Conservation (phyloP, 352 stramenopile genomes). For the Globisporangium yorkense region DNA sequence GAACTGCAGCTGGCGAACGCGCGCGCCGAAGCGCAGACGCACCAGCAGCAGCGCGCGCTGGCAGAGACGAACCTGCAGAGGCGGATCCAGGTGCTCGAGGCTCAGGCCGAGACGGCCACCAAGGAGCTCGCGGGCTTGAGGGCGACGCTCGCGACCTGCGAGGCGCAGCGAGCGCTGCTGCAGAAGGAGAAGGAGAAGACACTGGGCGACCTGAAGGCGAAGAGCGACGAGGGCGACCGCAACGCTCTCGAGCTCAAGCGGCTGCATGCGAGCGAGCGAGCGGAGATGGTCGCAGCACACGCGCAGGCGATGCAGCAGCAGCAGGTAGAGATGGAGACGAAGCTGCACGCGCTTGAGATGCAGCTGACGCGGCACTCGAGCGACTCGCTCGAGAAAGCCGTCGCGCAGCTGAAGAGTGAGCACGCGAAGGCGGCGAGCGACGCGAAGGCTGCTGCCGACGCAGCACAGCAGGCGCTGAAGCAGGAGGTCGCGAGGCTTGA, state of each 20-base stretch:
- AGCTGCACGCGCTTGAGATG: slow-evolving; percentile 19
- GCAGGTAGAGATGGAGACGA: slow-evolving; percentile 10
- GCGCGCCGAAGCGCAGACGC: slow-evolving; percentile 19
- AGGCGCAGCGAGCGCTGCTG: slow-evolving; percentile 11
- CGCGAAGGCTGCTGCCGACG: slow-evolving; percentile 1
- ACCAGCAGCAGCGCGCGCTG: slow-evolving; percentile 15
- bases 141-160: slow-evolving; percentile 10
- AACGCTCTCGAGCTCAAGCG: slow-evolving; percentile 11
- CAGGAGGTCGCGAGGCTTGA: slow-evolving; percentile 10
- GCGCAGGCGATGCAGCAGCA: slow-evolving; percentile 13
- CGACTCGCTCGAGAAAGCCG: slow-evolving; percentile 10
- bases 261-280: slow-evolving; percentile 19
- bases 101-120: slow-evolving; percentile 10
- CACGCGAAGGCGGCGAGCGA: slow-evolving; percentile 1
- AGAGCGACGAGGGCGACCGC: slow-evolving; percentile 7
- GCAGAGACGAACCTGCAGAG: slow-evolving; percentile 13
- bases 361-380: slow-evolving; percentile 10
- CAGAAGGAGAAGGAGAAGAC: slow-evolving; percentile 18
- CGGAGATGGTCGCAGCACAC: slow-evolving; percentile 16
- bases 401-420: slow-evolving; percentile 7
- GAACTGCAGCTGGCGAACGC: slow-evolving; percentile 33
- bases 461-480: background rate
- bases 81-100: slow-evolving; percentile 19
- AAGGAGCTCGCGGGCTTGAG: slow-evolving; percentile 15
- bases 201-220: slow-evolving; percentile 4